Conservation (phyloP, 2,329 filamentous ascomycete genomes). For the Ophiostoma himal-ulmi region DNA sequence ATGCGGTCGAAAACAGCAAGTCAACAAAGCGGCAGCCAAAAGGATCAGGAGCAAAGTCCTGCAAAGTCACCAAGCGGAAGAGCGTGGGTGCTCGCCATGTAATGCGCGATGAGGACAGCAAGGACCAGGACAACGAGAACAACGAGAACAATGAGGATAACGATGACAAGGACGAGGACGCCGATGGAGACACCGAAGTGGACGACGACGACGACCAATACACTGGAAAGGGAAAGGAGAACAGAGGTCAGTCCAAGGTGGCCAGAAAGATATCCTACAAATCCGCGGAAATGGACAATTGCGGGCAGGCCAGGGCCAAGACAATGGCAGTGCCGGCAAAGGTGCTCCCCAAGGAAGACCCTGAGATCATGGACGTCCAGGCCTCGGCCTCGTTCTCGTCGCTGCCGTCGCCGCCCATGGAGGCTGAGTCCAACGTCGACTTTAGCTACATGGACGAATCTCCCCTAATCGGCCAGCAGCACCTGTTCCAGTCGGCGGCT, state of each 20-base stretch:
- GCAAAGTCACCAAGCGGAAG: constrained; percentile 41
- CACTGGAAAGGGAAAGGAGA: neutral
- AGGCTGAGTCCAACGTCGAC: neutral
- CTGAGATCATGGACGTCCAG: neutral
- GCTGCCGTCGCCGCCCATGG: constrained; percentile 27
- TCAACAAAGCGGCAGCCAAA: neutral
- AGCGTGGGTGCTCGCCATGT: constrained; percentile 29
- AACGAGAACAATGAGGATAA: constrained; percentile 25
- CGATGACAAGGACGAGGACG: constrained; percentile 29
- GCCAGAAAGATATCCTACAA: no score
- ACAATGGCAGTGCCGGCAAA: neutral
- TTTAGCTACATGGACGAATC: neutral
- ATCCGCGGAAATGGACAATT: neutral
- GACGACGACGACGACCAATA: neutral
- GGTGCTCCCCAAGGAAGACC: neutral
- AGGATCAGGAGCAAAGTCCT: constrained; percentile 31
- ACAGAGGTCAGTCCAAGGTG: no score
- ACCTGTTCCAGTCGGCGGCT: neutral
- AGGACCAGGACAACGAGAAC: neutral
- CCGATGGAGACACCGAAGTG: neutral
- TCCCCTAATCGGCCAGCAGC: neutral
- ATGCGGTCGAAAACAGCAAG: constrained; percentile 34
- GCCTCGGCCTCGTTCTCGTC: constrained; percentile 25
- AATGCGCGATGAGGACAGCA: neutral
- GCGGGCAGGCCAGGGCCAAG: neutral